These are phyloP conservation scores for Cladophialophora immunda DNA, from an alignment of 2,329 filamentous ascomycete genomes.

Conservation along the genomic window DNA sequence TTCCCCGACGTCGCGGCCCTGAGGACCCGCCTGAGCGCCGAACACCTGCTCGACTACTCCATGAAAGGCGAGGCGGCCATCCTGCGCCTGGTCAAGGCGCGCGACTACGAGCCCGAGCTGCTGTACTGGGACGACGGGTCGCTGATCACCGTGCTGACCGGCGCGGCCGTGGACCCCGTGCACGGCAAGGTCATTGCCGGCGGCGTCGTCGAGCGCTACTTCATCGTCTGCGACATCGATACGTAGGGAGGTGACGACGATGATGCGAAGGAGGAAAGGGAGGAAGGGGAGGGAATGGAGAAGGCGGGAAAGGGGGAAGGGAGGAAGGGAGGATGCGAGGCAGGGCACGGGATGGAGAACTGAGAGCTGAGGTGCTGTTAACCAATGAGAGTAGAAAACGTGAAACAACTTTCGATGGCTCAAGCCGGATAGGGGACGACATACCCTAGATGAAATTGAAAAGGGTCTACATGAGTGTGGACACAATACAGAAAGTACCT, in stretches of 20 bases:
- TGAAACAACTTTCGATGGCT: too few species aligned
- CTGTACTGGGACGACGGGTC: conserved; percentile 35
- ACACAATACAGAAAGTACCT: too few species aligned
- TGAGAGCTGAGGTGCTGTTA: too few species aligned
- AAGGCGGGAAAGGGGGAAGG: background rate
- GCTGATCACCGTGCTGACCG: conserved; percentile 32
- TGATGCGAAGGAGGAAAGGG: background rate
- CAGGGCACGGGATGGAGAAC: background rate
- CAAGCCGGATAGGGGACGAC: too few species aligned
- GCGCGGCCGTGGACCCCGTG: conserved; percentile 29
- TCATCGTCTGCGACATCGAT: conserved; percentile 32
- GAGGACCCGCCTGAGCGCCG: conserved; percentile 5
- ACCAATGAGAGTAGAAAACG: too few species aligned
- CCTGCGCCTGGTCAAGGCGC: conserved; percentile 31
- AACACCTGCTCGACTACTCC: conserved; percentile 18
- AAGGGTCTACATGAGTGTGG: too few species aligned
- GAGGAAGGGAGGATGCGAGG: background rate
- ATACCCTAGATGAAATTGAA: too few species aligned
- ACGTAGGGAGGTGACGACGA: background rate
- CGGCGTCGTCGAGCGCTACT: conserved; percentile 30
- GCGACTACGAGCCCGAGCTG: conserved; percentile 32
- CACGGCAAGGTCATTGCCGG: conserved; percentile 29
- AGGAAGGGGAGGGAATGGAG: background rate
- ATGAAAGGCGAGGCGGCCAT: conserved; percentile 26
- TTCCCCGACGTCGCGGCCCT: conserved; percentile 29